Percentiles rank a stretch among this genome's conserved stretches.
Conservation (phyloP, 345 rosid genomes). For the Boechera divaricarpa region DNA sequence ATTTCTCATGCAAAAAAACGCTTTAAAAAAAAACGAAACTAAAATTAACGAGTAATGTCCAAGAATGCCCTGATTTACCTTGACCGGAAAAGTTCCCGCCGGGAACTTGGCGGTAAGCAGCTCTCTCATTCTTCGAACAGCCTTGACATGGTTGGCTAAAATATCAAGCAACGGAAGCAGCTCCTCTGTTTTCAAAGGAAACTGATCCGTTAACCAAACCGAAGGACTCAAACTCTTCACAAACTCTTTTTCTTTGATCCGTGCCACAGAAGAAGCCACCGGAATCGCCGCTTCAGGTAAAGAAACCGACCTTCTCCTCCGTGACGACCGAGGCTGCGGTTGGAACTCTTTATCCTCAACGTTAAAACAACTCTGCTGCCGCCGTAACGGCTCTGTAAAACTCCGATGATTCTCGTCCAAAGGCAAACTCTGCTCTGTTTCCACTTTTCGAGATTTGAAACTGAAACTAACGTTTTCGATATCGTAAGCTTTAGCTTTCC, state of each 20-base stretch:
- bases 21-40: background rate
- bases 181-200: constrained; percentile 92
- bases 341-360: constrained; percentile 58
- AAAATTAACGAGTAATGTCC: background rate
- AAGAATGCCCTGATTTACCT: constrained; percentile 53
- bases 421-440: constrained; percentile 60
- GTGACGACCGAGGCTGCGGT: background rate
- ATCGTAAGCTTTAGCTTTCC: constrained; percentile 86
- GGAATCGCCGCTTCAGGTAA: constrained; percentile 41
- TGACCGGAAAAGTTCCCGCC: constrained; percentile 88
- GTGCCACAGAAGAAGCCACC: constrained; percentile 49
- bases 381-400: constrained; percentile 56
- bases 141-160: constrained; percentile 90
- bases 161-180: constrained; percentile 88
- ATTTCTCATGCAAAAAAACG: constrained; percentile 25
- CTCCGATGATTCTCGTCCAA: constrained; percentile 41
- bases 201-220: constrained; percentile 94
- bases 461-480: constrained; percentile 79
- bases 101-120: constrained; percentile 90
- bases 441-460: constrained; percentile 69
- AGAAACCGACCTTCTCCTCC: constrained; percentile 56
- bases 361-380: constrained; percentile 70
- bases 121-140: constrained; percentile 90
- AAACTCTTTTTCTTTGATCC: constrained; percentile 83
- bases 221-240: constrained; percentile 79